These are phyloP conservation scores for Penicillium sp. DNA, from an alignment of 2,329 filamentous ascomycete species.

Conservation along the genomic window DNA sequence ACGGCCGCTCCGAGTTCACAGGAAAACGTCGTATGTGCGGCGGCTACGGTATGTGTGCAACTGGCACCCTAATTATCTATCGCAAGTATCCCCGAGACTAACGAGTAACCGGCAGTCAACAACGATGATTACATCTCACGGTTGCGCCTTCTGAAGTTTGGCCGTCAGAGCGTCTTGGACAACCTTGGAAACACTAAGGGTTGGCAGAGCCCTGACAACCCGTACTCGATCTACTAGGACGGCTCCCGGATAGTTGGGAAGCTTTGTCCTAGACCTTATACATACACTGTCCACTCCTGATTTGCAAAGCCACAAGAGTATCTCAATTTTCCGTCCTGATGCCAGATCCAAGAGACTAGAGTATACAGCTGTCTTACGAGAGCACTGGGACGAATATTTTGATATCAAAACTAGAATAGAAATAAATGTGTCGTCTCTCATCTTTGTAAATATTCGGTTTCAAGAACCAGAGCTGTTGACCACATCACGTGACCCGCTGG, in stretches of 20 bases:
- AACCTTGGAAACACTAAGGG: conserved; percentile 29
- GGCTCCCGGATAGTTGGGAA: too few relatives aligned
- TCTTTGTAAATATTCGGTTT: not conserved
- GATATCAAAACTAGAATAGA: not conserved
- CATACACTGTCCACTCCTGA: not conserved
- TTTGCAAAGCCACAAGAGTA: not conserved
- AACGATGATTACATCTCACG: conserved; percentile 79
- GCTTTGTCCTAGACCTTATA: not conserved
- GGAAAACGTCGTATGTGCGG: conserved; percentile 88
- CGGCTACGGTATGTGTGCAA: conserved; percentile 72
- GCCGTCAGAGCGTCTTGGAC: conserved; percentile 37
- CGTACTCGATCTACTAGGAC: conserved; percentile 15
- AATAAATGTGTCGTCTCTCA: not conserved
- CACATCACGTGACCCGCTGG: conserved; percentile 32
- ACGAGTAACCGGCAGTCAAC: conserved; percentile 57
- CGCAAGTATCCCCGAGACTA: not conserved
- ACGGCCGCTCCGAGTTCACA: conserved; percentile 80
- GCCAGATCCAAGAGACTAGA: not conserved
- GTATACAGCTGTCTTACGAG: too few relatives aligned
- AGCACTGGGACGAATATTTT: too few relatives aligned
- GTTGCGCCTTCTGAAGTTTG: conserved; percentile 70
- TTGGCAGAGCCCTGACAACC: not conserved
- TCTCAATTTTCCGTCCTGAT: not conserved
- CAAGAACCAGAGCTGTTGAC: conserved; percentile 7
- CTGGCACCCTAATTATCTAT: not conserved